phyloP scores from a whole-genome alignment of 2,329 filamentous ascomycete species.

The Lecanicillium sp. region DNA sequence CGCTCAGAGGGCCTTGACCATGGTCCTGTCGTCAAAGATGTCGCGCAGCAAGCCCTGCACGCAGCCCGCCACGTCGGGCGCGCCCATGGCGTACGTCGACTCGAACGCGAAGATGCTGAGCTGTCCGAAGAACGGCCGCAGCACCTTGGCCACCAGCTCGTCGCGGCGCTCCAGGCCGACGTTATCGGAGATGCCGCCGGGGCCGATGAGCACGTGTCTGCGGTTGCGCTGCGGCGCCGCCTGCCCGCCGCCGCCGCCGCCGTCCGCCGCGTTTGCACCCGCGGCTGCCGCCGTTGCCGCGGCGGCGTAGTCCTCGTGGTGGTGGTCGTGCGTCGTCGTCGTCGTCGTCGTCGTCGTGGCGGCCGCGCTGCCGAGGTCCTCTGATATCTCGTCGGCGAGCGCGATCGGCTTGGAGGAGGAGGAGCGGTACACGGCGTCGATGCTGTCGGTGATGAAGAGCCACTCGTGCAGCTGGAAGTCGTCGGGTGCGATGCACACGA shows the following conservation, averaged over 20 bases:
- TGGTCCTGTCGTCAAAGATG: conserved; percentile 71
- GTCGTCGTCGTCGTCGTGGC: neutral
- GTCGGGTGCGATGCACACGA: conserved; percentile 82
- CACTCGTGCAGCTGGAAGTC: conserved; percentile 98
- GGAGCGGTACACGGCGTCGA: conserved; percentile 87
- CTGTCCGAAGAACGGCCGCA: conserved; percentile 85
- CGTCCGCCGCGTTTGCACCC: neutral
- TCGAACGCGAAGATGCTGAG: conserved; percentile 93
- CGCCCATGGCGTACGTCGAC: conserved; percentile 79
- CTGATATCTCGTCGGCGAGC: conserved; percentile 77
- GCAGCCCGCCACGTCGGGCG: conserved; percentile 60
- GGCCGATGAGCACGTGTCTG: conserved; percentile 13
- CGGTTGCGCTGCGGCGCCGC: conserved; percentile 33
- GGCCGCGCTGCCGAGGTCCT: conserved; percentile 55
- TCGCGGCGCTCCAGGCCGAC: conserved; percentile 54
- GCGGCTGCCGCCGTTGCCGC: neutral
- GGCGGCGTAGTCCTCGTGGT: conserved; percentile 19
- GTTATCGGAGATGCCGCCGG: conserved; percentile 50
- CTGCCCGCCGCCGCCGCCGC: conserved; percentile 17
- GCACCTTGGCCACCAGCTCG: conserved; percentile 67
- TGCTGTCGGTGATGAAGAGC: conserved; percentile 95
- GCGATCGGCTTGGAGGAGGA: conserved; percentile 62
- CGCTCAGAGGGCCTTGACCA: conserved; percentile 51
- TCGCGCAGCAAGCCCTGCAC: conserved; percentile 61
- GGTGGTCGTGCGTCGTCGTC: no score